Evolutionary conservation across 495 filamentous ascomycete genomes (phyloP), one percentile per base, ranked within the genome.

Genomic region (Penicillium lagena): DNA sequence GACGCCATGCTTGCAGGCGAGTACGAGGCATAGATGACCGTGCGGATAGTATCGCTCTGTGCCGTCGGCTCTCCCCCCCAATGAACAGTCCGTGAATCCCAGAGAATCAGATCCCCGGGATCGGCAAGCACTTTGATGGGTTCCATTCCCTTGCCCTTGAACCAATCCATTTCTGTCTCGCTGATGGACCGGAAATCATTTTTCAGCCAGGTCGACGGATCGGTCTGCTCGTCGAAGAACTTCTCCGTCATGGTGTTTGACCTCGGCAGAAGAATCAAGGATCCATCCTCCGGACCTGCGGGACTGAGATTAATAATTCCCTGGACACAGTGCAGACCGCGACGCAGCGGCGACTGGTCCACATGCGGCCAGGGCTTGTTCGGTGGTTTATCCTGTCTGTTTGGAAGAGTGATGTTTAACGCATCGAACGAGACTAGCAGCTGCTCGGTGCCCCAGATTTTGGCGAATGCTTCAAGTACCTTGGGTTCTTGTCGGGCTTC

Each of bases 81-180:
- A 42, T 71, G 68, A 11, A 67, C 57, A 12, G 57, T 63, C 1
- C 68, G 62, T 7, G 58, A 64, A 39, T 73, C 68, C 67, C 70
- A 73, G 0, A 73, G 47, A 30, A 73, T 61, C 33, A 73, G 47
- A 42, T 72, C 70, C 0, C 70, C 70, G 0, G 62, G 58, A 33
- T 68, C 67, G 0, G 67, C 64, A 17, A 55, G 51, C 2, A 71
- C 66, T 40, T 72, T 71, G 29, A 46, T 30, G 1, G 60, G 56
- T 32, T 58, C 51, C 43, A 58, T 51, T 5, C 62, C 67, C 6
- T 45, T 59, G 6, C 36, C 46, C 28, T 40, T 29, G 43, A 64
- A 72, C 65, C 62, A 72, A 7, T 59, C 15, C 36, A 72, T 45
- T 28, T 71, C 54, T 5, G 59, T 46, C 9, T 56, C 45, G 8